Evolutionary conservation across 352 stramenopile species (phyloP).

Genomic region (Globisporangium perplexum): DNA sequence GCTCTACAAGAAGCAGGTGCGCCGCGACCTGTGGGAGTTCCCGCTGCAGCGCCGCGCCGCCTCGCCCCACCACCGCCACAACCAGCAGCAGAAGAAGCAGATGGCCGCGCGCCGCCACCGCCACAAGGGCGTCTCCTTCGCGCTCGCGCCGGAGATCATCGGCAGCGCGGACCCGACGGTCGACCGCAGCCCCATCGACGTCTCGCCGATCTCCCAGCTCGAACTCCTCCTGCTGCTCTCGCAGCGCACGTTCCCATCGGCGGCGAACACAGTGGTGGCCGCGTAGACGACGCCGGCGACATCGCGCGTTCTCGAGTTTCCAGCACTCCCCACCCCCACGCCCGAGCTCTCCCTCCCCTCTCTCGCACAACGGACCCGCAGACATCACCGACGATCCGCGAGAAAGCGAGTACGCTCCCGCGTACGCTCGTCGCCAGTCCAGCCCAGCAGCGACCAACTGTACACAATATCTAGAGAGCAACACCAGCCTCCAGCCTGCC

Average conservation of each 20-base stretch:
- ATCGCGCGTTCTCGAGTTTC: neutral
- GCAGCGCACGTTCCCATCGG: conserved; percentile 60
- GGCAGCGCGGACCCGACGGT: conserved; percentile 59
- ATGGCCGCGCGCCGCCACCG: too few species aligned
- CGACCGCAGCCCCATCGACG: conserved; percentile 69
- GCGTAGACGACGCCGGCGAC: conserved; percentile 9
- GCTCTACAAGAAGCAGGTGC: conserved; percentile 62
- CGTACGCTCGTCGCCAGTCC: neutral
- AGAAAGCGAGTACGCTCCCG: conserved; percentile 3
- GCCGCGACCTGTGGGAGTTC: conserved; percentile 33
- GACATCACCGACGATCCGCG: too few species aligned
- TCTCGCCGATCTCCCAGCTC: conserved; percentile 68
- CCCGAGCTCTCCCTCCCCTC: neutral
- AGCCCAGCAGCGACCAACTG: conserved; percentile 1
- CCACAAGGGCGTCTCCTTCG: conserved; percentile 70
- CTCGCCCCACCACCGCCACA: conserved; percentile 6
- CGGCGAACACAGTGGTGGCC: neutral
- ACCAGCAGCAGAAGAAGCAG: too few species aligned
- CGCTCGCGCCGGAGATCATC: conserved; percentile 54
- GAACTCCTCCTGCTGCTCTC: conserved; percentile 70
- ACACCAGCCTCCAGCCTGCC: neutral
- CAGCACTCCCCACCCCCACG: neutral
- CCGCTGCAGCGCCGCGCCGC: conserved; percentile 22
- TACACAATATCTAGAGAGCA: conserved; percentile 6
- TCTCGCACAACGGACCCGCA: neutral